phyloP scores from a whole-genome alignment of 78 protist species.

The Reticulomyxa filosa region DNA sequence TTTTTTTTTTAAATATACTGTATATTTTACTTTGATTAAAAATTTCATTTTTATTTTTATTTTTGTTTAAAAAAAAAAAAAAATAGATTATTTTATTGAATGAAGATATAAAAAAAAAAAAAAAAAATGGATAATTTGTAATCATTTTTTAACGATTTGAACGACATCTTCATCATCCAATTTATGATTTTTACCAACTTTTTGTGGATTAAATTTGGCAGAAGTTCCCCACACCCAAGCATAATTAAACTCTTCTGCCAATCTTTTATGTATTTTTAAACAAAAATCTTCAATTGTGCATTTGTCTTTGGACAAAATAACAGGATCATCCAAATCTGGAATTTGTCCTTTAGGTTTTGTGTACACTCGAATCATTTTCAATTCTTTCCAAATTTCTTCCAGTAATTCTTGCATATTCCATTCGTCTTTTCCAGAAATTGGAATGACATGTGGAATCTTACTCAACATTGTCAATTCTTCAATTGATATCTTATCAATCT shows the following conservation, averaged over 20 bases:
- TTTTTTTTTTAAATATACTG: too few species aligned
- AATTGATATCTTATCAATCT: slow-evolving; percentile 76
- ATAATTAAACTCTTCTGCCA: slow-evolving; percentile 4
- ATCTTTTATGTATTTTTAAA: neutral
- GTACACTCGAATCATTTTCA: slow-evolving; percentile 69
- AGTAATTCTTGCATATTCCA: slow-evolving; percentile 92
- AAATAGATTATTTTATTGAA: too few species aligned
- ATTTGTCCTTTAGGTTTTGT: slow-evolving; percentile 94
- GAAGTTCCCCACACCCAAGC: slow-evolving; percentile 94
- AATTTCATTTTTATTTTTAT: too few species aligned
- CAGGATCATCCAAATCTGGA: slow-evolving; percentile 91
- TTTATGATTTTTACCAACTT: slow-evolving; percentile 68
- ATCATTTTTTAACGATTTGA: slow-evolving; percentile 75
- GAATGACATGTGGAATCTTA: slow-evolving; percentile 31
- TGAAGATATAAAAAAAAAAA: too few species aligned
- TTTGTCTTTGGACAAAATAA: slow-evolving; percentile 46
- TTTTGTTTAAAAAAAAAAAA: too few species aligned
- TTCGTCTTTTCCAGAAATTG: slow-evolving; percentile 23
- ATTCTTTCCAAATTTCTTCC: slow-evolving; percentile 59
- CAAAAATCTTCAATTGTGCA: neutral
- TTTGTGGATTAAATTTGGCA: slow-evolving; percentile 80
- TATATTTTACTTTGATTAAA: too few species aligned
- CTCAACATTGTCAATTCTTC: slow-evolving; percentile 62
- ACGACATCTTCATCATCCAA: slow-evolving; percentile 94
- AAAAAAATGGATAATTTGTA: too few species aligned